Evolutionary conservation across 352 stramenopile species (phyloP), one percentile per base, ranked within the genome.

Genomic region (Blastocystis sp.): DNA sequence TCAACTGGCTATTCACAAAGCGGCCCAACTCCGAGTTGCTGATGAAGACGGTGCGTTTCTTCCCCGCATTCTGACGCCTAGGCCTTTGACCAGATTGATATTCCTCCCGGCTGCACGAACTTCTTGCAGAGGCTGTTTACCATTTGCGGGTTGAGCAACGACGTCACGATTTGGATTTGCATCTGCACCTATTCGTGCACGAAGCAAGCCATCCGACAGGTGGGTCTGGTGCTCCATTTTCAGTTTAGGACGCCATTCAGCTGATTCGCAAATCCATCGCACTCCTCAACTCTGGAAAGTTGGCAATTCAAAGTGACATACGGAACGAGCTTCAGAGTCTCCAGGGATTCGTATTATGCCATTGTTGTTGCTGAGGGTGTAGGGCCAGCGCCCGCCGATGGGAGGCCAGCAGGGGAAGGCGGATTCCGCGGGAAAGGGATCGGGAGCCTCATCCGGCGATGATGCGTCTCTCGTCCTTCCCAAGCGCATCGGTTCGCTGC

Each of bases 21-120:
- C 71, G 60, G 6, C 28, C 42, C 24, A 34, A 63, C 21, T 43
- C 52, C 14, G 71, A 54, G 38, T 3, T 65, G 9, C 34, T 45
- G 4, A 43, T 81, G 4, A 81, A 65, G 9, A 64, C 28, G 2
- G 71, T 81, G 28, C 1, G 0, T 14, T 24, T 71, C 19, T 65
- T 65, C 38, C 11, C 3, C 43, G 28, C 7, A 14, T 64, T 38
- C 11, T 43, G 66, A 7, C 45, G 17, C 24, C 6, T 64, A 81
- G 71, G 71, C 71, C 24, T 81, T 81, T 60, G 48, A 65, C n/a
- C 40, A 34, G 24, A 81, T 81, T 42, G 71, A 65, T 81, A n/a
- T 81, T 54, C 71, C 71, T 66, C 71, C 71, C 10, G 71, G 21
- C 42, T n/a, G 10, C 14, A 81, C 11, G n/a, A 64, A 66, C 43